Evolutionary conservation across 2,329 filamentous ascomycete genomes (phyloP), one percentile per base, ranked within the genome.

Genomic region (Arthrobotrys megalospora): DNA sequence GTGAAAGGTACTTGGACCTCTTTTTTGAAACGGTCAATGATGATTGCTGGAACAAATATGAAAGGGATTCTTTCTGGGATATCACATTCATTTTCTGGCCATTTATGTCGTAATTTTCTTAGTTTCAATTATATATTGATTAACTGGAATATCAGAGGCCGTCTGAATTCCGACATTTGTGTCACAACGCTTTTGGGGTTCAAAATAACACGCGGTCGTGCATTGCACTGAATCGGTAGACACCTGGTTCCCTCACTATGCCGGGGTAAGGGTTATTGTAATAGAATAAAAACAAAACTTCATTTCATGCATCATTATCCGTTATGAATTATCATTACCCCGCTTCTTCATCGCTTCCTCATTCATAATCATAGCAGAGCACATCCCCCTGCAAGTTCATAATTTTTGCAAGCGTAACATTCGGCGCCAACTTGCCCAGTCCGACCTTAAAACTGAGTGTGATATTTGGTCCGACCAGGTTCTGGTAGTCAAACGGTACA

Each of bases 391-490:
- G 66, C 8, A 80, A 82, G 72, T 84, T 75, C 80, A 84, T 79
- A 32, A 85, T 69, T 1, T 83, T 76, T n/a, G 78, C 76, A 16
- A 84, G 68, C 28, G 80, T 82, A 1, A 80, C 81, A 58, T 81
- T 82, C 1, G 80, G 75, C 0, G 82, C 82, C 55, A 84, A 67
- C 7, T 75, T 80, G 0, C 83, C 82, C 41, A 85, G 80, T 32
- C 83, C 81, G 41, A 84, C 72, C 53, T 81, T 50, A 43, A 84
- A 84, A 36, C 81, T 82, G 3, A 84, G 80, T 5, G 84, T 85
- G n/a, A 84, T 84, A 83, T 70, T 73, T 50, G 19, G 77, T 45
- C 19, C 62, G n/a, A 2, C 43, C 12, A 38, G 19, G 38, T 67
- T 79, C 41, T 79, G 55, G 28, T 80, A 79, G 41, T 80, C 79